Conservation (phyloP, 805 yeast species). For the Myxozyma geophila region DNA sequence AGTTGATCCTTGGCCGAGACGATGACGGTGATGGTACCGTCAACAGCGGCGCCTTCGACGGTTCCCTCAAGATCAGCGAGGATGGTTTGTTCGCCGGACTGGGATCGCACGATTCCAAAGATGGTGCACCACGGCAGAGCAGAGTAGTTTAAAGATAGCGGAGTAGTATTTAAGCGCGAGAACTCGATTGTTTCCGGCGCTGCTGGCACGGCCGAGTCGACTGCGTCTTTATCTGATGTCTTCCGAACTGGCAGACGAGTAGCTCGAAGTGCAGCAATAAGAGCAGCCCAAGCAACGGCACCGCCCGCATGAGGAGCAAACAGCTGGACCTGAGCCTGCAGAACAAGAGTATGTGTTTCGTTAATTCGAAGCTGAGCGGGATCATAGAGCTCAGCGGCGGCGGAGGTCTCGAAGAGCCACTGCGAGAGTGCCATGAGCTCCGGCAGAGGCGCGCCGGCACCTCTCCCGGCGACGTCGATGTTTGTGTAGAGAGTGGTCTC, state of each 20-base stretch:
- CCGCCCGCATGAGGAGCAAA: slow-evolving; percentile 78
- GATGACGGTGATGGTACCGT: slow-evolving; percentile 23
- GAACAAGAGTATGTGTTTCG: slow-evolving; percentile 52
- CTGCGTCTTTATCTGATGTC: not conserved
- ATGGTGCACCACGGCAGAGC: slow-evolving; percentile 32
- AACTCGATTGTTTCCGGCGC: slow-evolving; percentile 7
- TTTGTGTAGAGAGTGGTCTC: slow-evolving; percentile 21
- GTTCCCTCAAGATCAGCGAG: slow-evolving; percentile 34
- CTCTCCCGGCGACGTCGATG: slow-evolving; percentile 53
- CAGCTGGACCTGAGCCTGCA: slow-evolving; percentile 72
- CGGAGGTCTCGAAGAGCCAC: slow-evolving; percentile 62
- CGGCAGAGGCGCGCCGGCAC: slow-evolving; percentile 73
- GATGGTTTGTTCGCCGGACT: slow-evolving; percentile 9
- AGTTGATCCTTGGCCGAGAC: slow-evolving; percentile 1
- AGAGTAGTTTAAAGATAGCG: slow-evolving; percentile 2
- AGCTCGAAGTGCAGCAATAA: slow-evolving; percentile 60
- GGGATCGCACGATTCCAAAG: slow-evolving; percentile 23
- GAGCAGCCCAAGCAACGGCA: slow-evolving; percentile 70
- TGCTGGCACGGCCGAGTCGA: not conserved
- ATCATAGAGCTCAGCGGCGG: slow-evolving; percentile 59
- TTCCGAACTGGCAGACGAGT: slow-evolving; percentile 40
- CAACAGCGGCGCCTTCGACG: slow-evolving; percentile 29
- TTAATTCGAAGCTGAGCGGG: slow-evolving; percentile 47
- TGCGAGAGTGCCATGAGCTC: slow-evolving; percentile 81
- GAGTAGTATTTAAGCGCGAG: slow-evolving; percentile 7